Base-by-base conservation (phyloP, 345 rosid genomes). In the Murraya koenigii region DNA sequence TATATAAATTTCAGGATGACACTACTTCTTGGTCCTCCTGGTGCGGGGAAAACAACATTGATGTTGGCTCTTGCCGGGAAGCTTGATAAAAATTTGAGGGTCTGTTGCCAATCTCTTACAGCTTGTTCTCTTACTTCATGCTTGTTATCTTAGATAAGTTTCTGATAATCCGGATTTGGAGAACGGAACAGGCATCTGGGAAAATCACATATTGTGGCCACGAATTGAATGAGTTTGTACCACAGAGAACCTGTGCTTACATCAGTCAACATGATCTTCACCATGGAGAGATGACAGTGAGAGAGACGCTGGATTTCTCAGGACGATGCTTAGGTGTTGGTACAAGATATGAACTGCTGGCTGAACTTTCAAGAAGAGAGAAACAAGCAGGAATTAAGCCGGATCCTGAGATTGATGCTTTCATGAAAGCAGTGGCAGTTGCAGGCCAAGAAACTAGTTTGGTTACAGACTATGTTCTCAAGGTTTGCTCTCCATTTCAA, bases 261-360 rank as follows among this genome's bases (percentile, higher is more conserved):
- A 84, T 90, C 70, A 86, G 97, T 75, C 97, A 90, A 77, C 82
- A 87, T 39, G 97, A 92, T 77, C 78, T 87, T 25, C 97, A 90
- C 69, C 82, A 86, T 35, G 87, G 87, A 58, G 90, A 92, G 77
- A 58, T 92, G 86, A 90, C 90, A 44, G 91, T 90, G 35, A 87
- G 92, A 79, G 97, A 92, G 80, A 87, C 92, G 14, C 78, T 92
- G 1, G 94, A 89, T 75, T 94, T 93, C 70, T 91, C 98, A 0
- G 98, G 94, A 8, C 83, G 93, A 15, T 91, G 96, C 85, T 84
- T 90, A 74, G 94, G 94, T 58, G 91, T 90, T 44, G 97, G 98
- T 19, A 80, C 90, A 5, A 81, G 88, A 44, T 90, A 93, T 54
- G 95, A 90, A 30, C 15, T 93, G 84, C 77, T 93, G 19, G 86